Evolutionary conservation across 495 filamentous ascomycete species (phyloP), one percentile per base, ranked within the genome.

Genomic region (Annulohypoxylon stygium): DNA sequence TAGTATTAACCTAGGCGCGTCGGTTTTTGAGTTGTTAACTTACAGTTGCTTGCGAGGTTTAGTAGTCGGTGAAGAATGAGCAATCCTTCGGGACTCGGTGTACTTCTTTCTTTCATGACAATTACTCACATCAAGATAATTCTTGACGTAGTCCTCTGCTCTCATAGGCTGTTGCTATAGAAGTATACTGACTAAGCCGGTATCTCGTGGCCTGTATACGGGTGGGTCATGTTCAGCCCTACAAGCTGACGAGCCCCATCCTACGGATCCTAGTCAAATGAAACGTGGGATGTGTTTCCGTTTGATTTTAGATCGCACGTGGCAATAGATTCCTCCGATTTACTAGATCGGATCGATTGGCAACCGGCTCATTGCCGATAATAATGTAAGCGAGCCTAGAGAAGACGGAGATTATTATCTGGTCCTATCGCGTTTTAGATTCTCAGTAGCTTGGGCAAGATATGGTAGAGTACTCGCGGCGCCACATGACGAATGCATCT

Each of bases 171-270:
- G 26, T 7, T 33, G 25, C 3, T 33, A 26, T 55, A 16, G 51
- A 33, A 25, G 10, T 55, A 11, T 55, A 55, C 12, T 33, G 26
- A 55, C 25, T 55, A 55, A 55, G 55, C 33, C 16, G 59, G 41
- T 18, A 34, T 33, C 25, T 33, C 6, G 12, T 26, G 54, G 23
- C 54, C 45, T 67, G 60, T 12, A 23, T 36, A 48, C 39, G 41
- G 20, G 47, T 70, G 55, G 47, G 36, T 25, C 39, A 23, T 1
- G 2, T 67, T 72, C 69, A 72, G 69, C 69, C 69, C 58, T 72
- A 72, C 25, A 33, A 67, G 30, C 41, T 20, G 16, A 55, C 39
- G 33, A 58, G 50, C 63, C 69, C 43, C 58, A 67, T 67, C 55
- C 48, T 53, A 33, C 58, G 18, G 6, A 58, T 63, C 68, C 53